Evolutionary conservation across 1,139 yeast genomes (phyloP).

Genomic region (Blastobotrys niveus): DNA sequence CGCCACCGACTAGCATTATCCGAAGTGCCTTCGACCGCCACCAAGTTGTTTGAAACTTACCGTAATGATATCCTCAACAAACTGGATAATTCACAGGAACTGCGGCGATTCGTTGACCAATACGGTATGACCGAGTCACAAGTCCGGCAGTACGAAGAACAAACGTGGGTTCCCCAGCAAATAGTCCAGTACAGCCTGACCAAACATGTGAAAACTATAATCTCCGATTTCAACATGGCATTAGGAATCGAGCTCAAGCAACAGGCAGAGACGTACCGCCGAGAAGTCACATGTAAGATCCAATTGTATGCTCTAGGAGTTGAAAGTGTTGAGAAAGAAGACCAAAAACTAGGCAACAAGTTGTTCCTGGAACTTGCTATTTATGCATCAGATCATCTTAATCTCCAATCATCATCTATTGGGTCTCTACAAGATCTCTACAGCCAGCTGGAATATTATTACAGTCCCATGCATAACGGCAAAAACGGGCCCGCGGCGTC

Average conservation of each 20-base stretch:
- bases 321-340: conserved; percentile 1
- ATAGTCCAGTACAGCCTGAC: background rate
- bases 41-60: background rate
- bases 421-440: conserved; percentile 3
- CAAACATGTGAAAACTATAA: conserved; percentile 1
- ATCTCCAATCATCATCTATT: background rate
- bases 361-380: conserved; percentile 5
- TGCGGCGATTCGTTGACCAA: background rate
- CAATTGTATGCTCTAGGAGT: conserved; percentile 9
- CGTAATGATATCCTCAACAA: background rate
- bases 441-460: background rate
- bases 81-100: background rate
- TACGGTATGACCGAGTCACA: conserved; percentile 1
- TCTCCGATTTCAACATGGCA: background rate
- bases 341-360: conserved; percentile 4
- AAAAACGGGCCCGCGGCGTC: background rate
- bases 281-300: conserved; percentile 4
- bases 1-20: no score
- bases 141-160: background rate
- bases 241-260: background rate
- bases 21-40: no score
- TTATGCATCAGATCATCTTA: conserved; percentile 8
- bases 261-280: background rate
- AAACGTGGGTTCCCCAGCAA: background rate
- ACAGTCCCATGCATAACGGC: background rate